Evolutionary conservation across 768 basidiomycete species (phyloP), one percentile per base, ranked within the genome.

Genomic region (Pholiota microspora): DNA sequence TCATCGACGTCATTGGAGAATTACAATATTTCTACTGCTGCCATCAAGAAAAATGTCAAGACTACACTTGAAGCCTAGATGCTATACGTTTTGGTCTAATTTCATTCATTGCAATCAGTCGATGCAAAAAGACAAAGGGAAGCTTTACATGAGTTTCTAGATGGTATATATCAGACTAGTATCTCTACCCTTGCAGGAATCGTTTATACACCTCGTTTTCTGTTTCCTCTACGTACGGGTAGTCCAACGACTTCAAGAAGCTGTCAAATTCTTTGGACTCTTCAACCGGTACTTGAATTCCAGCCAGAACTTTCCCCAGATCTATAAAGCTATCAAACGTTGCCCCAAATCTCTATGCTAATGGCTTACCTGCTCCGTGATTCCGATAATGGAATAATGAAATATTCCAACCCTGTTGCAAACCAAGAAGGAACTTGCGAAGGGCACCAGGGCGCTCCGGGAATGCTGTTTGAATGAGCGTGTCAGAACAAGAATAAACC

Each of bases 381-480:
- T 98, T 98, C 52, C 97, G 82, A 71, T 99, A 99, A 69, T 99
- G 97, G 75, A 98, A 99, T 59, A 99, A 69, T 1, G 94, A 89
- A 46, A 99, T 92, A 69, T 95, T 98, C 94, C 95, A 98, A 23
- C 85, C 86, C 16, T 81, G 74, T 28, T 88, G 88, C 42, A 99
- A 67, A 2, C 89, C 90, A 25, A 86, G 76, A 56, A 99, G 77
- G 76, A 98, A 99, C 60, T 89, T 92, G 38, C 91, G 84, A 54
- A 99, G 75, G 3, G 96, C 97, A 2, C 86, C 88, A 0, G 94
- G 95, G 50, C 97, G 77, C 69, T 99, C 97, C 1, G 97, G 97
- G 68, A 99, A 99, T 68, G 96, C 95, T 98, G 45, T 48, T 16
- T 21, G 15, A 45, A 42, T 23, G 32, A 27, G 49, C 24, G 23